A percentile compares a stretch with the other conserved stretches of the same genome.
phyloP scores from a whole-genome alignment of 352 stramenopile genomes.

The Phytophthora europaea region DNA sequence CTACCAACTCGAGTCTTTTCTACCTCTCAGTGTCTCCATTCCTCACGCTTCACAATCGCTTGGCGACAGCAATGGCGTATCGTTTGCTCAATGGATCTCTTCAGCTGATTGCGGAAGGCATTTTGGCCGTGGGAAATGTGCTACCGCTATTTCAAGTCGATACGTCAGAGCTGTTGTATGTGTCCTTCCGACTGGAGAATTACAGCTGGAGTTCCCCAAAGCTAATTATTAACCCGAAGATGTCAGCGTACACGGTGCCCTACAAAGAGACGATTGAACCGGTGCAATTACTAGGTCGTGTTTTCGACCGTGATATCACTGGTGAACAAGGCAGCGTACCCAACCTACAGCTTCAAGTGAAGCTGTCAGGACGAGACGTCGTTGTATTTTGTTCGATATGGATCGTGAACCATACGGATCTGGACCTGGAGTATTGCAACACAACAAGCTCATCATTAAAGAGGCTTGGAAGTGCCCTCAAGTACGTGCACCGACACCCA shows the following conservation, averaged over 20 bases:
- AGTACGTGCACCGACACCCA: conserved; percentile 78
- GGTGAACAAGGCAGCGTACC: conserved; percentile 84
- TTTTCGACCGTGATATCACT: conserved; percentile 74
- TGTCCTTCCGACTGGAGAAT: conserved; percentile 90
- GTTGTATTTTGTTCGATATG: conserved; percentile 91
- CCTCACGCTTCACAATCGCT: conserved; percentile 85
- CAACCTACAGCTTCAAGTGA: conserved; percentile 87
- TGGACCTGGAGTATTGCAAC: conserved; percentile 90
- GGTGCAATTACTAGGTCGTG: conserved; percentile 71
- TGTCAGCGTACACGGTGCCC: conserved; percentile 68
- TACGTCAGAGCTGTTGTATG: conserved; percentile 64
- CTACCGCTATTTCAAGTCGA: conserved; percentile 89
- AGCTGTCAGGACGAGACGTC: conserved; percentile 80
- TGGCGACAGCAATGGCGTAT: conserved; percentile 87
- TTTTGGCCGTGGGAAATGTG: conserved; percentile 86
- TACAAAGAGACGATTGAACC: conserved; percentile 86
- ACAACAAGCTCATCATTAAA: conserved; percentile 80
- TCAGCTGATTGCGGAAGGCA: conserved; percentile 87
- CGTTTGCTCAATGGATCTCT: conserved; percentile 84
- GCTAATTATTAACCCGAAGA: conserved; percentile 83
- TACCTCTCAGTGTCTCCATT: conserved; percentile 88
- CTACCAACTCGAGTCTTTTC: conserved; percentile 88
- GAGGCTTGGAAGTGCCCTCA: conserved; percentile 71
- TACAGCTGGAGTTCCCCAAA: conserved; percentile 90
- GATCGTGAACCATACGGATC: conserved; percentile 89